Evolutionary conservation across 352 stramenopile genomes (phyloP).

Genomic region (Globisporangium irregulare): DNA sequence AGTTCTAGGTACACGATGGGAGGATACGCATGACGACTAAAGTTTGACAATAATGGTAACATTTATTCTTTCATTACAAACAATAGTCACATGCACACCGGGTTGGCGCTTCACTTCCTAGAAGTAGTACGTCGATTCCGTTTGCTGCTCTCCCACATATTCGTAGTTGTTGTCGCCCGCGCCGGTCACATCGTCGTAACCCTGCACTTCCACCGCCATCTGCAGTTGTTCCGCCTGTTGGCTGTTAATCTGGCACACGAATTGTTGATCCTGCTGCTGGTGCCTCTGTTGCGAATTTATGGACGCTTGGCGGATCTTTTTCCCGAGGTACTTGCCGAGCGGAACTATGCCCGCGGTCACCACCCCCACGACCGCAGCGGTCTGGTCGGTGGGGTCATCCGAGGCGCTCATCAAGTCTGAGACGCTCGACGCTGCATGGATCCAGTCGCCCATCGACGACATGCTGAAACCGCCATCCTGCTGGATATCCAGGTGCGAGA

Average conservation of each 20-base stretch:
- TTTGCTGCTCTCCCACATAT: conserved; percentile 9
- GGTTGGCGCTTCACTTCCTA: neutral
- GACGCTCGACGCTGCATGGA: conserved; percentile 17
- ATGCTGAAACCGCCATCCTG: conserved; percentile 9
- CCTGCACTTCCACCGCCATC: neutral
- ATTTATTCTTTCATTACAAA: neutral
- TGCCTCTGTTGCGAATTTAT: conserved; percentile 3
- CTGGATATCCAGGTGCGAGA: neutral
- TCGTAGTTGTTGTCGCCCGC: neutral
- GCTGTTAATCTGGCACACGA: neutral
- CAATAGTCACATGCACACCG: too few relatives aligned
- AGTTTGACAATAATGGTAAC: neutral
- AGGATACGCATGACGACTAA: too few relatives aligned
- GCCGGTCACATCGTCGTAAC: neutral
- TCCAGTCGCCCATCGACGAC: conserved; percentile 14
- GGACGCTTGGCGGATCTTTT: conserved; percentile 8
- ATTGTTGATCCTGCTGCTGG: conserved; percentile 3
- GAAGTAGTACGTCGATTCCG: conserved; percentile 10
- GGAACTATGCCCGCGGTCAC: conserved; percentile 6
- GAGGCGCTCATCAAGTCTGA: conserved; percentile 1
- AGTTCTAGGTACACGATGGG: neutral
- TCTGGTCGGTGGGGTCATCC: neutral
- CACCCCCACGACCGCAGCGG: conserved; percentile 2
- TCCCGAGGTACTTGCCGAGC: conserved; percentile 9
- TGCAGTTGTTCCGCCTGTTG: neutral